Base-by-base conservation (phyloP, 805 yeast genomes). In the Barnettozyma vustinii region DNA sequence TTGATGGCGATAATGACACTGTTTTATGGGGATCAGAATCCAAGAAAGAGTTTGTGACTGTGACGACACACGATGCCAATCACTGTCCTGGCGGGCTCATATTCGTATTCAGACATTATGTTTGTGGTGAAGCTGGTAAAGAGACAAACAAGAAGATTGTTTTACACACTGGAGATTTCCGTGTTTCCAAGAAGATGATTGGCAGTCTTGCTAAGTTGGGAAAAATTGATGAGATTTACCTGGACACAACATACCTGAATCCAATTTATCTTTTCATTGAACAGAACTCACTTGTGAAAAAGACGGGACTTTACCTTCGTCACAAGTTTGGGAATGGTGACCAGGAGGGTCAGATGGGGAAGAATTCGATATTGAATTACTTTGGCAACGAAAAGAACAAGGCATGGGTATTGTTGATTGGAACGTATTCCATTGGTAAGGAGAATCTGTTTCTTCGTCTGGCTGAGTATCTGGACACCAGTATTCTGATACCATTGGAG, bases 71-170 rank as follows among this genome's bases (percentile, higher is more conserved):
- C 6, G 90, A 87, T 56, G 99, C 98, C 0, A 92, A 94, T 57
- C 99, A 94, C 66, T 94, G 99, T 65, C 99, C 99, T 1, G 99
- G 99, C 2, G 88, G 97, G 3, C 88, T 80, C 0, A 77, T 94
- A 0, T 86, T 91, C 51, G 65, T 90, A 12, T 85, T 88, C 57
- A 84, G 83, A 57, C 68, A 68, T 46, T 48, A n/a, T 21, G 37
- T 45, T 1, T 67, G 75, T 4, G 61, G 68, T 0, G 40, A 36
- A 16, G 23, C 16, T 13, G 42, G 47, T 1, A 66, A 75, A 4
- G 63, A 68, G 0, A 42, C 64, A 0, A 46, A 53, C 1, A 48
- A 51, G 3, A 61, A 64, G 16, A 66, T 66, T 39, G 71, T 75
- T 4, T 66, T 94, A 30, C 99, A 94, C 64, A 90, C 97, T 46